Percentiles rank a stretch among this genome's conserved stretches.
Conservation (phyloP, 306 rosid species). For the Medicago lupulina region DNA sequence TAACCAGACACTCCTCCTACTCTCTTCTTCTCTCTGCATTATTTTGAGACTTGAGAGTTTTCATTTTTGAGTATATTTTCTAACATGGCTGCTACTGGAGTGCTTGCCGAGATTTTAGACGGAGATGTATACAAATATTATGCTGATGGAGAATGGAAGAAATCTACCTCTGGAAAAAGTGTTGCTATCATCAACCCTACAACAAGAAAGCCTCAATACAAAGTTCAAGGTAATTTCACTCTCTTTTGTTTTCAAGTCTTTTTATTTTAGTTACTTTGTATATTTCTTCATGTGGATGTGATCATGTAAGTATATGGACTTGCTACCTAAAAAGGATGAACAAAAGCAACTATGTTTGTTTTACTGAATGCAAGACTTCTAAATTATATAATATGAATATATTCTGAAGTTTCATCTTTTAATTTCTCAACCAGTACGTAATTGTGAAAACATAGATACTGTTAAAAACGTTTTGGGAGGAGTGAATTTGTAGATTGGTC, state of each 20-base stretch:
- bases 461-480: background rate
- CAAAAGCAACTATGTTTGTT: too few relatives aligned
- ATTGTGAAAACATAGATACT: background rate
- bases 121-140: conserved; percentile 88
- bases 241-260: background rate
- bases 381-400: background rate
- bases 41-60: conserved; percentile 6
- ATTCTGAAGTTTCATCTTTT: background rate
- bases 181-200: conserved; percentile 92
- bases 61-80: conserved; percentile 11
- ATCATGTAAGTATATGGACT: background rate
- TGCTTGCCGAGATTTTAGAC: conserved; percentile 77
- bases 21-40: conserved; percentile 35
- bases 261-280: background rate
- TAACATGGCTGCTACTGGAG: conserved; percentile 76
- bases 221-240: conserved; percentile 78
- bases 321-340: background rate
- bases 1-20: conserved; percentile 50
- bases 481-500: too few relatives aligned
- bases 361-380: too few relatives aligned
- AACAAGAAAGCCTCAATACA: conserved; percentile 82
- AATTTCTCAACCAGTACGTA: background rate
- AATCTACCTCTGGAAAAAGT: conserved; percentile 74
- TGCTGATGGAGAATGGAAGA: conserved; percentile 88
- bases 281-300: background rate